Evolutionary conservation across 108 stramenopile genomes (phyloP).

Genomic region (Craspedostauros australis): DNA sequence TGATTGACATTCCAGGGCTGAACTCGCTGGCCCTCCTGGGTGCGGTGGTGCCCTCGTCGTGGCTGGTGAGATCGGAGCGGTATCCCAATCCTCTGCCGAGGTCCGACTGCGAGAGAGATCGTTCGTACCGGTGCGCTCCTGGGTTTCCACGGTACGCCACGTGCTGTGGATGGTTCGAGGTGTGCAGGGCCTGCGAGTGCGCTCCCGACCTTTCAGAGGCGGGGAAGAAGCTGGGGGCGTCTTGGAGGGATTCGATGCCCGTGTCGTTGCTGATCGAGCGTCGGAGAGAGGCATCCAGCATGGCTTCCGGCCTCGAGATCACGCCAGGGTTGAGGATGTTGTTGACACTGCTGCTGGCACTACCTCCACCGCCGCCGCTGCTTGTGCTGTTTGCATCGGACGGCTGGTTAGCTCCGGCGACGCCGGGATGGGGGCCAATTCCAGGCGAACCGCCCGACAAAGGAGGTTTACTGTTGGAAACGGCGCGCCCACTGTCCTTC

Average conservation of each 20-base stretch:
- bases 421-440: conserved; percentile 10
- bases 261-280: neutral
- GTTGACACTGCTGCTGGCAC: conserved; percentile 11
- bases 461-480: conserved; percentile 14
- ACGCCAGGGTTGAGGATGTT: conserved; percentile 17
- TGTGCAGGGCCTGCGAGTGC: no score
- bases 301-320: conserved; percentile 20
- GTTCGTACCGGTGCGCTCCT: neutral
- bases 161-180: no score
- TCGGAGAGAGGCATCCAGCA: neutral
- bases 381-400: conserved; percentile 9
- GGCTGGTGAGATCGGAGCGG: no score
- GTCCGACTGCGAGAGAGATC: no score
- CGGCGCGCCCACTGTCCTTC: conserved; percentile 15
- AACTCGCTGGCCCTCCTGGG: no score
- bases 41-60: no score
- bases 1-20: no score
- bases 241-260: neutral
- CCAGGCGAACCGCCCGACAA: conserved; percentile 14
- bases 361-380: conserved; percentile 15
- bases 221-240: no score
- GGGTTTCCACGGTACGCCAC: no score
- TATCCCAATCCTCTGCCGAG: no score
- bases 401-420: conserved; percentile 2
- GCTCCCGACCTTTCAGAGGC: no score